Base-by-base conservation (phyloP, 2,329 filamentous ascomycete species). In the Orbilia oligospora region DNA sequence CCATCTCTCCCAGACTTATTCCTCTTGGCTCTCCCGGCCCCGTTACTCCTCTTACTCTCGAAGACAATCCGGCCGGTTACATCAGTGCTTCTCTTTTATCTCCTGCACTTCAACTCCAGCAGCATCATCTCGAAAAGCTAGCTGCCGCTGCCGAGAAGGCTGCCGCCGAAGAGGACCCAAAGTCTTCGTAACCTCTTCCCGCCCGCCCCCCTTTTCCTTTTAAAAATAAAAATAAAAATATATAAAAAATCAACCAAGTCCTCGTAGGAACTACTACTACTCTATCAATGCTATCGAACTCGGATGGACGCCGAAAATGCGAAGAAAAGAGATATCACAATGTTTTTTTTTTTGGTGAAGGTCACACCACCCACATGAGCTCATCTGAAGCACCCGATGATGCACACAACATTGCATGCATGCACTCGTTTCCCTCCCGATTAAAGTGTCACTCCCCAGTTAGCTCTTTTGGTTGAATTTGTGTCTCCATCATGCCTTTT, bases 111-210 rank as follows among this genome's bases (percentile, higher is more conserved):
- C 67, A 71, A 33, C 58, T 80, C 6, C 68, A 80, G 38, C 70
- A 80, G 33, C 66, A 71, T 22, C 71, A 73, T 22, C 66, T 79
- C 41, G 76, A 70, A 20, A 75, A 72, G 20, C 20, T 73, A 16
- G 70, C 69, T 38, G 82, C 83, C 82, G 82, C 83, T 80, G 81
- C 81, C 80, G 80, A 79, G 81, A 82, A 83, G 83, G 81, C 84
- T 82, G 82, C 83, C 81, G 80, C 80, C 80, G 81, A 80, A 66
- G 77, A 82, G 72, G 81, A 76, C 49, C 68, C 65, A 69, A 76
- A 80, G 58, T 22, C 68, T 58, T 80, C 72, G 76, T 71, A 80
- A 79, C 22, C 46, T n/a, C n/a, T 46, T 38, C 41, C 14, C 41
- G 2, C 41, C 14, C 16, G 4, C 14, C 41, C 41, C 2, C 41